These are phyloP conservation scores for Coprinopsis sp. DNA, from an alignment of 768 basidiomycete species.

Conservation along the genomic window DNA sequence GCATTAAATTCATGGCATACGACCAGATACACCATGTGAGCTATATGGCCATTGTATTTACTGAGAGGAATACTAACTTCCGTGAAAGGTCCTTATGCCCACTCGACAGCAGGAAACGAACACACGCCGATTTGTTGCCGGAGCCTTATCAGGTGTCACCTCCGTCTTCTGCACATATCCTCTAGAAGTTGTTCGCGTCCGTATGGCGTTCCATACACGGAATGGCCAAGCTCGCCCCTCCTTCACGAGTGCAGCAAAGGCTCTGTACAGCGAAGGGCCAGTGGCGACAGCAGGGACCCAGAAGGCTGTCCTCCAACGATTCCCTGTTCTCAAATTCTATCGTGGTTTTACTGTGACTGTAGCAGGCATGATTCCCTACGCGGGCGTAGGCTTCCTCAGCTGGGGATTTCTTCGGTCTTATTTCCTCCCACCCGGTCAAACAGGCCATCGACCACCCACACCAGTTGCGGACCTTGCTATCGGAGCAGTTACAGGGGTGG, in stretches of 20 bases:
- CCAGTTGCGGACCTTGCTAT: constrained; percentile 66
- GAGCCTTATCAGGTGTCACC: constrained; percentile 82
- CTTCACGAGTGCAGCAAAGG: constrained; percentile 48
- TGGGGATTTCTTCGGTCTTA: constrained; percentile 76
- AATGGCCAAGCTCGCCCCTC: constrained; percentile 37
- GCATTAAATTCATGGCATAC: constrained; percentile 95
- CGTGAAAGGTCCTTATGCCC: constrained; percentile 77
- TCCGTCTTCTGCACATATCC: constrained; percentile 95
- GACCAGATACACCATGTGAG: constrained; percentile 78
- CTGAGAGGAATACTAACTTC: background rate
- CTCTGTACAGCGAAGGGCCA: constrained; percentile 68
- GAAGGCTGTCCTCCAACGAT: constrained; percentile 43
- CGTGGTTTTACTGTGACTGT: constrained; percentile 95
- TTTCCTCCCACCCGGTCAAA: constrained; percentile 43
- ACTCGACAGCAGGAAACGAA: constrained; percentile 75
- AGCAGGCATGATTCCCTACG: constrained; percentile 91
- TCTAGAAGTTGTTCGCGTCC: constrained; percentile 90
- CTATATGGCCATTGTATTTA: constrained; percentile 6
- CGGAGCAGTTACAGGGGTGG: constrained; percentile 80
- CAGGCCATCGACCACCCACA: constrained; percentile 34
- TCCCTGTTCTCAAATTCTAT: constrained; percentile 87
- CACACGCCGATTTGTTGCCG: constrained; percentile 74
- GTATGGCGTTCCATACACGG: constrained; percentile 82
- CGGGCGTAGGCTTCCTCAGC: constrained; percentile 89
- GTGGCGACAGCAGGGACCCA: constrained; percentile 19